phyloP scores from a whole-genome alignment of 305 asterid species.

The Fraxinus dipetala region DNA sequence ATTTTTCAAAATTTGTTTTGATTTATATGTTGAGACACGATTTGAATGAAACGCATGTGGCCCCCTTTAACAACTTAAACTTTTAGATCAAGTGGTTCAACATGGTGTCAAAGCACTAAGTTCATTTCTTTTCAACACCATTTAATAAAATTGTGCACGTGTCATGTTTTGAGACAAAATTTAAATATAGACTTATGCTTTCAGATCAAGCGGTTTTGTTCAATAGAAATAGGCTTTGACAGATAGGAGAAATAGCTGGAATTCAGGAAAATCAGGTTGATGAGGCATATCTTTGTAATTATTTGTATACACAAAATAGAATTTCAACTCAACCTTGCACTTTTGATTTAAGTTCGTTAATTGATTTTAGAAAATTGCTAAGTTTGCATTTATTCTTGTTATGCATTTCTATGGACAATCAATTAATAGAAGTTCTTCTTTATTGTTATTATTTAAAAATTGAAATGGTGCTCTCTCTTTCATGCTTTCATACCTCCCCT shows the following conservation, averaged over 20 bases:
- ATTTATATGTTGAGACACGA: not conserved
- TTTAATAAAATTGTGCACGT: not conserved
- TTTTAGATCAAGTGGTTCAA: not conserved
- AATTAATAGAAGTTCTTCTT: not conserved
- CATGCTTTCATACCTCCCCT: not conserved
- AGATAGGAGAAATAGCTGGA: slow-evolving; percentile 10
- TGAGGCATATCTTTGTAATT: slow-evolving; percentile 8
- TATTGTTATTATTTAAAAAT: not conserved
- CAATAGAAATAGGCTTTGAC: not conserved
- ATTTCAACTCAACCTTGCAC: not conserved
- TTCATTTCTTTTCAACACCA: not conserved
- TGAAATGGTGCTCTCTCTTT: not conserved
- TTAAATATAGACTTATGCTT: not conserved
- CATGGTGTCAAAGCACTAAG: not conserved
- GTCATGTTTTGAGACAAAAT: not conserved
- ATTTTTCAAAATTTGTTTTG: not conserved
- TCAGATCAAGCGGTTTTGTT: not conserved
- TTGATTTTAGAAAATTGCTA: not conserved
- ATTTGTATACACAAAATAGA: not conserved
- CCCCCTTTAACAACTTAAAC: not conserved
- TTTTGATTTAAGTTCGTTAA: not conserved
- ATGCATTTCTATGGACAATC: not conserved
- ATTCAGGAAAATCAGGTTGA: slow-evolving; percentile 2
- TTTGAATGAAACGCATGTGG: not conserved
- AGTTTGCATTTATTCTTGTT: not conserved